Evolutionary conservation across 1,284 basidiomycete genomes (phyloP).

Genomic region (Pyrrhoderma noxium): DNA sequence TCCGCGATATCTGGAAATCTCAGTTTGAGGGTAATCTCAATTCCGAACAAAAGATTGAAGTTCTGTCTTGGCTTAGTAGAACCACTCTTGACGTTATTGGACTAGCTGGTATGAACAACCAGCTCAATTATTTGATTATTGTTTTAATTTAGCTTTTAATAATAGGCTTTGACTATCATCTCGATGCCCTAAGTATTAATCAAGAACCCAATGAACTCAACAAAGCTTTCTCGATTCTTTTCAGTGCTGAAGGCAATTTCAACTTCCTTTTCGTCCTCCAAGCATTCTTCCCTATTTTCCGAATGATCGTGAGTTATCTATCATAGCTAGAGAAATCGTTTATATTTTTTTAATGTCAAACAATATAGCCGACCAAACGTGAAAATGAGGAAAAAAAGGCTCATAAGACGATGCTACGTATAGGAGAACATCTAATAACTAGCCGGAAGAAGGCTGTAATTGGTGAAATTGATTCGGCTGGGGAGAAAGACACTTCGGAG

Average conservation of each 20-base stretch:
- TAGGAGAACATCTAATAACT: slow-evolving; percentile 40
- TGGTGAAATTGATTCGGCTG: slow-evolving; percentile 21
- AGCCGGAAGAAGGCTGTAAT: slow-evolving; percentile 35
- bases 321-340: not conserved
- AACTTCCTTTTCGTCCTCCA: slow-evolving; percentile 14
- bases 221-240: slow-evolving; percentile 26
- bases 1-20: slow-evolving; percentile 38
- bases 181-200: slow-evolving; percentile 32
- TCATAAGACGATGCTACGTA: slow-evolving; percentile 22
- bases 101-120: slow-evolving; percentile 39
- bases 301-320: slow-evolving; percentile 23
- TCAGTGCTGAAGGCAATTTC: slow-evolving; percentile 18
- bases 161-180: slow-evolving; percentile 51
- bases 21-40: slow-evolving; percentile 24
- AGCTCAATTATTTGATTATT: not conserved
- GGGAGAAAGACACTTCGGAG: slow-evolving; percentile 27
- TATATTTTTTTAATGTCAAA: not conserved
- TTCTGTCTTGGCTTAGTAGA: slow-evolving; percentile 46
- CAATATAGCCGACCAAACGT: slow-evolving; percentile 10
- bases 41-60: slow-evolving; percentile 32
- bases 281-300: slow-evolving; percentile 20
- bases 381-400: slow-evolving; percentile 16
- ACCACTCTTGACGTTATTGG: slow-evolving; percentile 66
- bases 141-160: not conserved
- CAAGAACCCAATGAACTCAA: slow-evolving; percentile 27